Conservation (phyloP, 2,329 filamentous ascomycete genomes). For the Rutstroemia sp. region DNA sequence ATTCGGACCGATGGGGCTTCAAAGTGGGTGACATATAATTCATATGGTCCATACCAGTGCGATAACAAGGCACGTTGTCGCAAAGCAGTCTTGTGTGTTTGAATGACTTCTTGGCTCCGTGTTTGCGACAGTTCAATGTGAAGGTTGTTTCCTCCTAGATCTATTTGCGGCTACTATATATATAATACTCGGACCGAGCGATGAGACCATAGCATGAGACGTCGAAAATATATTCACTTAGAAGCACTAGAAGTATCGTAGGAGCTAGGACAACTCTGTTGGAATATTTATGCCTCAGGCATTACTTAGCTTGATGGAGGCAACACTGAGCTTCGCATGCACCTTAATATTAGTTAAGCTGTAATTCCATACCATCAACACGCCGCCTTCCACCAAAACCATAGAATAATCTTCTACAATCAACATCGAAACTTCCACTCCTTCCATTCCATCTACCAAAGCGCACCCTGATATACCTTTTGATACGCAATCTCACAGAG, state of each 20-base stretch:
- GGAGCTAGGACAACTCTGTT: too few species aligned
- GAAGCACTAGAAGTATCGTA: too few species aligned
- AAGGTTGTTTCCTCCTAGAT: too few species aligned
- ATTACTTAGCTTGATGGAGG: not conserved
- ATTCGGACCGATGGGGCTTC: not conserved
- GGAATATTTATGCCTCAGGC: not conserved
- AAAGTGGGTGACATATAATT: not conserved
- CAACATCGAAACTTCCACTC: not conserved
- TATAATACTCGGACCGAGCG: too few species aligned
- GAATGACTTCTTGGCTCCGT: too few species aligned
- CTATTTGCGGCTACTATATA: too few species aligned
- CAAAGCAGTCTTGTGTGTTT: too few species aligned
- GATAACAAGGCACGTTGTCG: not conserved
- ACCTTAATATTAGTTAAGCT: conserved; percentile 1
- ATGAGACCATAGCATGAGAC: too few species aligned
- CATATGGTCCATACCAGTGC: not conserved
- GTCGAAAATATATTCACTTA: too few species aligned
- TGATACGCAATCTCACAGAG: not conserved
- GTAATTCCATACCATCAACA: conserved; percentile 1
- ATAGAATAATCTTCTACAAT: not conserved
- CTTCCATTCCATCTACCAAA: not conserved
- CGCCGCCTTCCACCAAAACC: conserved; percentile 5
- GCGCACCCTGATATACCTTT: not conserved
- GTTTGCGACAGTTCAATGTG: too few species aligned
- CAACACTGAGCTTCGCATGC: conserved; percentile 10